Base-by-base conservation (phyloP, 257 asterid genomes). In the Eucommia ulmoides region DNA sequence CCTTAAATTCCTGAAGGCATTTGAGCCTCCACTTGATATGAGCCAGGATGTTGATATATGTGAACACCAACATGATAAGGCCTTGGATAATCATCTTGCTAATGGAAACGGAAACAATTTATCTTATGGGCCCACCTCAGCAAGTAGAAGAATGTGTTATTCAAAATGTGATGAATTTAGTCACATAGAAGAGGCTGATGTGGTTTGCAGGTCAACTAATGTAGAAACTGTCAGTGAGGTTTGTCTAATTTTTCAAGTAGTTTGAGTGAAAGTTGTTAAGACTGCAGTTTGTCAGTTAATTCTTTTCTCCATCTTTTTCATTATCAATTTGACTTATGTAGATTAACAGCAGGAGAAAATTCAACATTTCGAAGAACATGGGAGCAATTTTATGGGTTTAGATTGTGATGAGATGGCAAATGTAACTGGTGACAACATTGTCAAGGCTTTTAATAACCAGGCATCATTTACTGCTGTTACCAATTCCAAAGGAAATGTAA, bases 1-100 rank as follows among this genome's bases (percentile, higher is more conserved):
- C 68, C 51, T 61, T 53, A 57, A 54, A 58, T 49, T 48, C 78
- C 65, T 54, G 64, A 79, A 89, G 98, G 81, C 85, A 51, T 89
- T 89, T 78, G 98, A 89, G 51, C 96, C 96, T 58, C 98, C 98
- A 20, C 58, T 89, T 67, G 96, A 89, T 65, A 61, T 89, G 84
- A 85, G 81, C 59, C 68, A 66, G 69, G 84, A 69, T 56, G 33
- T 55, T 59, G 63, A 72, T 63, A 59, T 56, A 54, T 63, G 74
- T 62, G 79, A 75, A 41, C 72, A 66, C 23, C 79, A 64, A 57
- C 50, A 24, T 42, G 68, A 68, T 47, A 64, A 65, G 58, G 64
- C 61, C 55, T 61, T 80, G 41, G 65, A 65, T 35, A 55, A 64
- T 54, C 53, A 33, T 29, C 59, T 29, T 46, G 66, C 52, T 45